These are phyloP conservation scores for Cytospora mali DNA, from an alignment of 2,329 filamentous ascomycete genomes.

Conservation along the genomic window DNA sequence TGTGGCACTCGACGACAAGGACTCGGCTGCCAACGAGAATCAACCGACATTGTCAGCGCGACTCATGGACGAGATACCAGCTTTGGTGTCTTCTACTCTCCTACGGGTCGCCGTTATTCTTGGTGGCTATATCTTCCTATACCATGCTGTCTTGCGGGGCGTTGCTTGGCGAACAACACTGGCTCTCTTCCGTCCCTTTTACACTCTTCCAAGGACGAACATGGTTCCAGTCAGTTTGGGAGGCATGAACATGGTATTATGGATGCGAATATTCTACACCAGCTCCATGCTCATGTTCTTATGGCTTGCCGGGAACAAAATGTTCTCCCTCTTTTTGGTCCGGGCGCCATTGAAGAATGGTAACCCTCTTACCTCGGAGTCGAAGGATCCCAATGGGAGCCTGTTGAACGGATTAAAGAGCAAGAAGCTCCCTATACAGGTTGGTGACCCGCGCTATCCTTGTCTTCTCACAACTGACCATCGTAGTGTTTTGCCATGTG, in stretches of 20 bases:
- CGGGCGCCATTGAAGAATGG: constrained; percentile 82
- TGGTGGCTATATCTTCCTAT: constrained; percentile 61
- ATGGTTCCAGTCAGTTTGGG: constrained; percentile 59
- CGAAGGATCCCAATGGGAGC: constrained; percentile 90
- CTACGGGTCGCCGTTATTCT: constrained; percentile 51
- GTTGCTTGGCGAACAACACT: constrained; percentile 71
- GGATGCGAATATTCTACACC: constrained; percentile 56
- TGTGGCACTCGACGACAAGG: constrained; percentile 35
- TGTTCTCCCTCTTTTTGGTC: constrained; percentile 80
- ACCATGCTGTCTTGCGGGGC: constrained; percentile 50
- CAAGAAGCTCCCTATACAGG: constrained; percentile 76
- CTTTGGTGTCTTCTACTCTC: constrained; percentile 42
- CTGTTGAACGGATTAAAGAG: constrained; percentile 81
- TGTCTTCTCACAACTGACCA: constrained; percentile 25
- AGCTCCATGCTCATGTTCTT: constrained; percentile 69
- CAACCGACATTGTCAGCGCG: constrained; percentile 39
- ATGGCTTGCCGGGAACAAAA: constrained; percentile 76
- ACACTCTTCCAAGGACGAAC: constrained; percentile 73
- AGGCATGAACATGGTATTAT: constrained; percentile 19
- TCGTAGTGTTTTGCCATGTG: constrained; percentile 81
- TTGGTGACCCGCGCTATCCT: constrained; percentile 40
- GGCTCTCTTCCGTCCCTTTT: constrained; percentile 70
- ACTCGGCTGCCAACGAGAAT: constrained; percentile 28
- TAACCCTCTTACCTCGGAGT: constrained; percentile 80
- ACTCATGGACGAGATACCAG: constrained; percentile 44